Percentiles rank a stretch among this genome's conserved stretches.
Conservation (phyloP, 2,329 filamentous ascomycete genomes). For the Fragosphaeria purpurea region DNA sequence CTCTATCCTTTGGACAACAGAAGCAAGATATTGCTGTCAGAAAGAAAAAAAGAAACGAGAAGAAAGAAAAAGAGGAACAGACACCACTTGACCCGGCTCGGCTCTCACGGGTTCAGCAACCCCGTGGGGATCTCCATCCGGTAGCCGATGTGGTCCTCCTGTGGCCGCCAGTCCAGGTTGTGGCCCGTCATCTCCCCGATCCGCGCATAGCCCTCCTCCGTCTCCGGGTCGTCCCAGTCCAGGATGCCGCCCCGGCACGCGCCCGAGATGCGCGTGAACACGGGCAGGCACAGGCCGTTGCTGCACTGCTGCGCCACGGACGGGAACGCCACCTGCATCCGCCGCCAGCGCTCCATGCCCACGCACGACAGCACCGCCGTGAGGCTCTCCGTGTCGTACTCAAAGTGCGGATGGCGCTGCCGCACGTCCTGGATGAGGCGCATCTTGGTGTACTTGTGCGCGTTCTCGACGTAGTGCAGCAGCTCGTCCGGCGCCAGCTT, state of each 20-base stretch:
- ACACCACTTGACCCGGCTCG: no score
- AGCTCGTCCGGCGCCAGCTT: slow-evolving; percentile 41
- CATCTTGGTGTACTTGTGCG: slow-evolving; percentile 34
- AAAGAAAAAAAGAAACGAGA: no score
- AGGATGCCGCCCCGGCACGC: slow-evolving; percentile 27
- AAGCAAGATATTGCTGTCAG: no score
- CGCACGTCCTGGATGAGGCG: slow-evolving; percentile 34
- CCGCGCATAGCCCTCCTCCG: slow-evolving; percentile 21
- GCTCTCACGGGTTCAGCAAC: slow-evolving; percentile 6
- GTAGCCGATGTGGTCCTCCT: slow-evolving; percentile 23
- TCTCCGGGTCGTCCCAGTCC: slow-evolving; percentile 27
- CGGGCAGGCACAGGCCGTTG: slow-evolving; percentile 6
- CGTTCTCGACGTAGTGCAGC: slow-evolving; percentile 37
- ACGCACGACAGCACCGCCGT: slow-evolving; percentile 13
- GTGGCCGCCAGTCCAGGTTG: slow-evolving; percentile 25
- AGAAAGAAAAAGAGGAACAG: no score
- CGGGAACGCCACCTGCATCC: slow-evolving; percentile 6
- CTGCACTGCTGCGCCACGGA: background rate
- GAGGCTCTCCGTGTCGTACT: slow-evolving; percentile 35
- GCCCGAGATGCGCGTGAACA: slow-evolving; percentile 8
- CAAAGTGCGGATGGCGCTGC: slow-evolving; percentile 30
- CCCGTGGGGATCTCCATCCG: slow-evolving; percentile 12
- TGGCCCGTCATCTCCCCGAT: slow-evolving; percentile 15
- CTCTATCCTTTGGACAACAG: no score
- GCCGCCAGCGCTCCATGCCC: slow-evolving; percentile 12